Percentiles rank a stretch among this genome's conserved stretches.
Conservation (phyloP, 306 rosid genomes). For the Comarum palustre region DNA sequence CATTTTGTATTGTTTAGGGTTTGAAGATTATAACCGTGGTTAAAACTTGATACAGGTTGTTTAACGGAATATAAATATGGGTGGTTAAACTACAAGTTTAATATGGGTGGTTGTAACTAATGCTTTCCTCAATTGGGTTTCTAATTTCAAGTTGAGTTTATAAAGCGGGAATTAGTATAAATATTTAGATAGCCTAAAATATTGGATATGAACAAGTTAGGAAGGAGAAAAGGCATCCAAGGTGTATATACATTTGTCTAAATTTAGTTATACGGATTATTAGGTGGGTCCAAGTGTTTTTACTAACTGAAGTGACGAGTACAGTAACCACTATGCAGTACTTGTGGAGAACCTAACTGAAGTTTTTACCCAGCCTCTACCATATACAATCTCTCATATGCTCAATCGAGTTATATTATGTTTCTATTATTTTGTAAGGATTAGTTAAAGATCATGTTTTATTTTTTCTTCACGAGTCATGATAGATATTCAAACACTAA, state of each 20-base stretch:
- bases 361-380: no score
- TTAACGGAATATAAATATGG: neutral
- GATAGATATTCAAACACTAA: no score
- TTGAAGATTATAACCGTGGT: neutral
- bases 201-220: neutral
- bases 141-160: neutral
- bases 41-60: neutral
- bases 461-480: no score
- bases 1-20: neutral
- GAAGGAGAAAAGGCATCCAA: neutral
- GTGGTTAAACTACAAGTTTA: constrained; percentile 1
- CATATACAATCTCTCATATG: no score
- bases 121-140: neutral
- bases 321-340: no score
- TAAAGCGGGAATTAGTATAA: neutral
- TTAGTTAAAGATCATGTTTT: no score
- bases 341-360: no score
- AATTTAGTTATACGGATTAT: neutral
- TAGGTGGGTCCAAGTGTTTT: neutral
- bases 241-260: neutral
- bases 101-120: neutral
- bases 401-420: no score
- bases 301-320: no score
- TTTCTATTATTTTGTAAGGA: no score
- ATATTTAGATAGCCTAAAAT: neutral